Evolutionary conservation across 768 basidiomycete species (phyloP).

Genomic region (Rhodotorula kratochvilovae): DNA sequence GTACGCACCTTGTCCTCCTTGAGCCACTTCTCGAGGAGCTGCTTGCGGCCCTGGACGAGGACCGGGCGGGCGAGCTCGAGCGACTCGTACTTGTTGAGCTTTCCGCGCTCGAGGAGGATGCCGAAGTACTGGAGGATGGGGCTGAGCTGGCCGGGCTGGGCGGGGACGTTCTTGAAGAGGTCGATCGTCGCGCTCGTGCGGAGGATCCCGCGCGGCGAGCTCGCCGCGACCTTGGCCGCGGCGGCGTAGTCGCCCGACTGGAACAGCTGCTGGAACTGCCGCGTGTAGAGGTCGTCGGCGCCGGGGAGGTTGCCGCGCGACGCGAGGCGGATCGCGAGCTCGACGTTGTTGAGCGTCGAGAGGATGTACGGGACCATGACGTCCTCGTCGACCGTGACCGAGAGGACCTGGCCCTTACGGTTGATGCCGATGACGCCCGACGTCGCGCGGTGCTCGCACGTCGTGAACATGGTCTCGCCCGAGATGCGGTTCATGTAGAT

Average conservation of each 20-base stretch:
- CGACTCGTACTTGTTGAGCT: conserved; percentile 92
- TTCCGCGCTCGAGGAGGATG: conserved; percentile 95
- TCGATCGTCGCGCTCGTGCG: conserved; percentile 94
- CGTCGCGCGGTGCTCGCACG: conserved; percentile 87
- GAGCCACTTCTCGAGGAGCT: conserved; percentile 95
- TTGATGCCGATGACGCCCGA: conserved; percentile 98
- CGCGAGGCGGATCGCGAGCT: conserved; percentile 95
- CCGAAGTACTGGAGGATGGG: conserved; percentile 99
- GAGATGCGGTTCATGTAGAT: conserved; percentile 99
- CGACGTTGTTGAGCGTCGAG: conserved; percentile 88
- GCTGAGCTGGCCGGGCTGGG: conserved; percentile 79
- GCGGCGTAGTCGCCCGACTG: conserved; percentile 80
- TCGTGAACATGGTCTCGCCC: conserved; percentile 98
- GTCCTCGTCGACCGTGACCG: conserved; percentile 92
- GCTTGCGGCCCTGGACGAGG: conserved; percentile 90
- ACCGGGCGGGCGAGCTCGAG: conserved; percentile 94
- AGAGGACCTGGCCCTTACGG: conserved; percentile 91
- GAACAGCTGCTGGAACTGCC: conserved; percentile 90
- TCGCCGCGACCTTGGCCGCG: conserved; percentile 95
- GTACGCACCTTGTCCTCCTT: conserved; percentile 90
- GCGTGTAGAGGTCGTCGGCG: conserved; percentile 91
- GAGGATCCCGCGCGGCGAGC: conserved; percentile 92
- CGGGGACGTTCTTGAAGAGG: conserved; percentile 92
- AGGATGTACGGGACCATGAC: conserved; percentile 94
- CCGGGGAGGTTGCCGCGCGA: conserved; percentile 94